These are phyloP conservation scores for Didymella keratinophila DNA, from an alignment of 2,329 filamentous ascomycete genomes.

Conservation along the genomic window DNA sequence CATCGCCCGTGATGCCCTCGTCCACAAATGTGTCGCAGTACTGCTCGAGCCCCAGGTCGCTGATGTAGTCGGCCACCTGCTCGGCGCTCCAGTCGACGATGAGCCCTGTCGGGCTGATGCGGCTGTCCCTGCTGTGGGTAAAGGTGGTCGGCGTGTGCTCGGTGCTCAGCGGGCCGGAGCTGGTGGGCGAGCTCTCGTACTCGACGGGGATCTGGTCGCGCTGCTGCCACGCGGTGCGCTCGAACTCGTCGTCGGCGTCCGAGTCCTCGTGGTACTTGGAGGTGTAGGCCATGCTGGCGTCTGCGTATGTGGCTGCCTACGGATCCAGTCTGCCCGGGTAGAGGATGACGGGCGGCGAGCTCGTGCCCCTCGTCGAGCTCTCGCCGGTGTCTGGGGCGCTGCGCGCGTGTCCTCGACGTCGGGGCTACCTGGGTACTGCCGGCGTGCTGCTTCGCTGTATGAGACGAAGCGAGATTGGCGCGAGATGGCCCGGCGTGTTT, in stretches of 20 bases:
- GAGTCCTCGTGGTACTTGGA: slow-evolving; percentile 75
- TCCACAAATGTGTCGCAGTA: slow-evolving; percentile 86
- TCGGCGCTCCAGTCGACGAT: slow-evolving; percentile 84
- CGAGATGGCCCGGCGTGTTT: not conserved
- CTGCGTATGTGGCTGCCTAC: too few species aligned
- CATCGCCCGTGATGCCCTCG: slow-evolving; percentile 93
- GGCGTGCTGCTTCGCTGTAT: not conserved
- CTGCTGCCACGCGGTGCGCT: slow-evolving; percentile 68
- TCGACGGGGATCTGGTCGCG: slow-evolving; percentile 71
- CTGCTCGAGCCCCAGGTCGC: slow-evolving; percentile 78
- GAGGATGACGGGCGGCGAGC: too few species aligned
- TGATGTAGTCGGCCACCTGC: slow-evolving; percentile 89
- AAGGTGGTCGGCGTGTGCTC: slow-evolving; percentile 85
- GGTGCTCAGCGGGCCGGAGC: slow-evolving; percentile 73
- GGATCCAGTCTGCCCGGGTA: too few species aligned
- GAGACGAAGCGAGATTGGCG: not conserved
- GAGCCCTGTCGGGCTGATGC: slow-evolving; percentile 74
- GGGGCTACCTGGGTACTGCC: too few species aligned
- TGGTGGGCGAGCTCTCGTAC: slow-evolving; percentile 73
- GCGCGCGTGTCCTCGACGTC: not conserved
- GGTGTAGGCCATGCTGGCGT: slow-evolving; percentile 46
- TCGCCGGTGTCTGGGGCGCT: not conserved
- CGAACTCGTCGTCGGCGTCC: slow-evolving; percentile 79
- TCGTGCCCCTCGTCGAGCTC: not conserved
- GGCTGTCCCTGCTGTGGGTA: slow-evolving; percentile 68